These are phyloP conservation scores for Agaricus blazei DNA, from an alignment of 768 basidiomycete genomes.

Conservation along the genomic window DNA sequence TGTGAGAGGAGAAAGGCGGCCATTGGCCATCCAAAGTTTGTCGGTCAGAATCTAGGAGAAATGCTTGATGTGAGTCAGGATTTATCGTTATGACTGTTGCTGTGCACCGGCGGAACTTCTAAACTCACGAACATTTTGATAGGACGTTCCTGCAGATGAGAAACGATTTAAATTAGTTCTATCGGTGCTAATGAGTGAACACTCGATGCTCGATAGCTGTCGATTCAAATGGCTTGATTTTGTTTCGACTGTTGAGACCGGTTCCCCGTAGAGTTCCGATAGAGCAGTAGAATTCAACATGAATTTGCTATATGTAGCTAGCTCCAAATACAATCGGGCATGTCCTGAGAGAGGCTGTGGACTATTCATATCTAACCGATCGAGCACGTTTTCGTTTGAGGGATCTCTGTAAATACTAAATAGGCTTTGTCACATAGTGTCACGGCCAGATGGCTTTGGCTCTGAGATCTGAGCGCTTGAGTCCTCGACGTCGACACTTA, in stretches of 20 bases:
- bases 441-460: no score
- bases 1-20: slow-evolving; percentile 25
- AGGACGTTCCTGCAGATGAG: slow-evolving; percentile 34
- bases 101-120: not conserved
- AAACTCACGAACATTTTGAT: slow-evolving; percentile 2
- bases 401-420: no score
- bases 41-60: slow-evolving; percentile 25
- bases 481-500: no score
- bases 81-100: not conserved
- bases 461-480: no score
- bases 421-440: no score
- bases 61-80: slow-evolving; percentile 29
- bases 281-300: not conserved
- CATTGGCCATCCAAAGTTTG: slow-evolving; percentile 21
- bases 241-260: not conserved
- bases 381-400: no score
- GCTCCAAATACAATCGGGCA: no score
- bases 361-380: no score
- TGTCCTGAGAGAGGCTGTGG: no score
- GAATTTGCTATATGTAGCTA: no score
- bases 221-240: slow-evolving; percentile 34
- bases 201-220: slow-evolving; percentile 51
- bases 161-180: slow-evolving; percentile 40
- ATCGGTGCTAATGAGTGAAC: slow-evolving; percentile 41
- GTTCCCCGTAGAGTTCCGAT: not conserved